Evolutionary conservation across 2,329 filamentous ascomycete genomes (phyloP).

Genomic region (Bipolaris gigantea): DNA sequence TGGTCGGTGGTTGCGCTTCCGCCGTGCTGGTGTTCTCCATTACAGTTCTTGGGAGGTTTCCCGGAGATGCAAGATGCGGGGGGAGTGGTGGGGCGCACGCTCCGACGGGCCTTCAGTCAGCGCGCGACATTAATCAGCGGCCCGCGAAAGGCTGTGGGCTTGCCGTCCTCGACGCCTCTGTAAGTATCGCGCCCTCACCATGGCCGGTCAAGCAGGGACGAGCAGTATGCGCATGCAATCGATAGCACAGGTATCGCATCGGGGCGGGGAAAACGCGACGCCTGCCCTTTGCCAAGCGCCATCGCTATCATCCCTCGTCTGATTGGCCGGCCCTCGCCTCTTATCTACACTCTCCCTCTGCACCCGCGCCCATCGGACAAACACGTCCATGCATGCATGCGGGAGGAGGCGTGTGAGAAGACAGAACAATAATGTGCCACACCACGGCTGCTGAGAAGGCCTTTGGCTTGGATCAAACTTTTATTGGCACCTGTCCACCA

Average conservation of each 20-base stretch:
- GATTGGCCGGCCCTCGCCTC: constrained; percentile 11
- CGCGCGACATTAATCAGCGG: constrained; percentile 29
- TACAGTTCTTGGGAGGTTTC: constrained; percentile 11
- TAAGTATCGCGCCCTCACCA: constrained; percentile 15
- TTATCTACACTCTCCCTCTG: constrained; percentile 6
- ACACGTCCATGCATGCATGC: constrained; percentile 8
- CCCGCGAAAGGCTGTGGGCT: constrained; percentile 14
- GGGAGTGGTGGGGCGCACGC: constrained; percentile 25
- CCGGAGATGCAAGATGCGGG: constrained; percentile 20
- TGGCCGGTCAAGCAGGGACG: constrained; percentile 17
- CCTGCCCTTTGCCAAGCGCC: neutral
- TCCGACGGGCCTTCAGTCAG: constrained; percentile 16
- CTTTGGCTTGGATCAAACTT: neutral
- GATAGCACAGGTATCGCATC: constrained; percentile 14
- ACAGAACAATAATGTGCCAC: neutral
- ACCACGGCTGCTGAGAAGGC: neutral
- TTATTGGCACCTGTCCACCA: neutral
- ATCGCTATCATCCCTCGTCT: constrained; percentile 7
- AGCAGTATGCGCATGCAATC: constrained; percentile 6
- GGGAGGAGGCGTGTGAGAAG: neutral
- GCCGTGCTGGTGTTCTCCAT: constrained; percentile 19
- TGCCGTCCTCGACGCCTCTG: constrained; percentile 18
- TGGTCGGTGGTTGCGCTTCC: constrained; percentile 3
- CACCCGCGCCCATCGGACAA: neutral
- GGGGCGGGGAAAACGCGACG: constrained; percentile 9